Evolutionary conservation across 768 basidiomycete genomes (phyloP).

Genomic region (Pilatotrama ljubarskyi): DNA sequence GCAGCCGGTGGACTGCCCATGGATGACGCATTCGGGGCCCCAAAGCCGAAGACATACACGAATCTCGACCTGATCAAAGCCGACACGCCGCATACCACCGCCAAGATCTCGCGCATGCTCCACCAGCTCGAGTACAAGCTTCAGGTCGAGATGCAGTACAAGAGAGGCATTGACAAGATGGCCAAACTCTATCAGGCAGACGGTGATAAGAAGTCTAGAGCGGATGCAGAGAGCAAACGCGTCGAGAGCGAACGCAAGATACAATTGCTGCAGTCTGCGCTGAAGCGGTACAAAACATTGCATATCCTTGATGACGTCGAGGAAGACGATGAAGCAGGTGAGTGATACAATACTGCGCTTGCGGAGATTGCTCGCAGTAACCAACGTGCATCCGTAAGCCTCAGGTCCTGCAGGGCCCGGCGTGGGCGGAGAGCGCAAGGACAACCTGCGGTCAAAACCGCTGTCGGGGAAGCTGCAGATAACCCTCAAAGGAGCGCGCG

Average conservation of each 20-base stretch:
- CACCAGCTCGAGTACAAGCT: conserved; percentile 99
- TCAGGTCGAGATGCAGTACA: conserved; percentile 97
- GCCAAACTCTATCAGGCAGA: conserved; percentile 93
- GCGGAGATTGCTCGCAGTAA: neutral
- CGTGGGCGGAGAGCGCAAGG: conserved; percentile 84
- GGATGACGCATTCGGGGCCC: conserved; percentile 38
- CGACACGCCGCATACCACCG: conserved; percentile 93
- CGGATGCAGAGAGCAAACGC: conserved; percentile 91
- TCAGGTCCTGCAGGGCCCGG: conserved; percentile 46
- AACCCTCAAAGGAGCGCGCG: conserved; percentile 85
- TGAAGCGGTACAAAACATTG: conserved; percentile 95
- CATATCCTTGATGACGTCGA: conserved; percentile 88
- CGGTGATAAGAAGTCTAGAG: conserved; percentile 93
- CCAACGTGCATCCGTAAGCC: neutral
- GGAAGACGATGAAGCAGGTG: conserved; percentile 80
- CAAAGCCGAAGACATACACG: conserved; percentile 67
- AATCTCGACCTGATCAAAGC: conserved; percentile 96
- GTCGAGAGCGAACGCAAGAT: conserved; percentile 97
- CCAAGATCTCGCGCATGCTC: conserved; percentile 96
- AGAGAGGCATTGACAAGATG: conserved; percentile 99
- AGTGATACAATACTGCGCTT: conserved; percentile 21
- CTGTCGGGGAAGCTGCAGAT: conserved; percentile 90
- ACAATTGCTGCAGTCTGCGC: conserved; percentile 84
- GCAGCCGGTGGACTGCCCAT: conserved; percentile 28
- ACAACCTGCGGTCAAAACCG: conserved; percentile 90